Evolutionary conservation across 1,284 basidiomycete genomes (phyloP), one percentile per base, ranked within the genome.

Genomic region (Trichosporon ovoides): DNA sequence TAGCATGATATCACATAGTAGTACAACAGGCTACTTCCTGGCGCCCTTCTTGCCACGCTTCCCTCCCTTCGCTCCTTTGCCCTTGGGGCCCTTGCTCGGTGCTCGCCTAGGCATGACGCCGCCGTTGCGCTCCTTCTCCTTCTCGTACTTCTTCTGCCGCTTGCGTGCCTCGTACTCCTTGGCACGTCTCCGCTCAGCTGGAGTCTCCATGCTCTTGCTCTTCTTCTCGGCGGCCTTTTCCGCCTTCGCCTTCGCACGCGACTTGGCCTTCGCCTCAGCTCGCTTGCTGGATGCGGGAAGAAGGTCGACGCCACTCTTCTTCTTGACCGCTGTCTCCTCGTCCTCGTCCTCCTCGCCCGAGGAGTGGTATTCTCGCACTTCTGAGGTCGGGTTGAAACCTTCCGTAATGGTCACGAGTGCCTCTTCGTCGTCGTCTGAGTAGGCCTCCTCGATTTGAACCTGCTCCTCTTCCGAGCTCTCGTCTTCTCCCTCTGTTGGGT

Each of bases 351-450:
- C 64, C 6, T 38, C 37, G 37, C 53, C 52, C 7, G 51, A 50
- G n/a, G 31, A 38, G 2, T 28, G 48, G 19, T 34, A 35, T 16
- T 36, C 50, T 46, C 34, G 28, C 2, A 16, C 31, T 9, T 46
- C 37, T 0, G 52, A n/a, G 0, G 67, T 54, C 9, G 71, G 70
- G 52, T 76, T 74, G 55, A 77, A 78, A 56, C 77, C 76, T 46
- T 79, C 76, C 6, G 66, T 68, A 55, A 79, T 77, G 18, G 76
- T 77, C 12, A 79, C 76, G 0, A 74, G 73, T 2, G 77, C 77
- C 31, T 72, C 61, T 58, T 76, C 73, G 37, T 77, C 75, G 34
- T 72, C 76, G 62, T 77, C 76, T 18, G 69, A 71, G 62, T 69
- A 77, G 49, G 74, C 73, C 13, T 65, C 68, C 59, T 75, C 72